These are phyloP conservation scores for Sphaerostilbella broomeana DNA, from an alignment of 2,329 filamentous ascomycete species.

Conservation along the genomic window DNA sequence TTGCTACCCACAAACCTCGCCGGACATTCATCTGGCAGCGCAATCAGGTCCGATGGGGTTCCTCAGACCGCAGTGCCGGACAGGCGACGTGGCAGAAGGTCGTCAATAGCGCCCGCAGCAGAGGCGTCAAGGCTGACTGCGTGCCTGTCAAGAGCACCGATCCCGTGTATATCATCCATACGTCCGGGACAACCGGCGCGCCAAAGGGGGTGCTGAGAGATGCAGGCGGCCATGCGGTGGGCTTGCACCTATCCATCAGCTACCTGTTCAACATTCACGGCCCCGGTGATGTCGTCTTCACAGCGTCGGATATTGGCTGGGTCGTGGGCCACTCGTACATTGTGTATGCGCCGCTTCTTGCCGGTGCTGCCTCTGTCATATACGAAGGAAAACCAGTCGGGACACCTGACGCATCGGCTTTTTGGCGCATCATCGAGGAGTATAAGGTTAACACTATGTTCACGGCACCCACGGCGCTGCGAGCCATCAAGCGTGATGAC, in stretches of 20 bases:
- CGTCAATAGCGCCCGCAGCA: constrained; percentile 60
- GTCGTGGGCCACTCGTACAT: constrained; percentile 67
- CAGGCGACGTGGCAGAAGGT: constrained; percentile 76
- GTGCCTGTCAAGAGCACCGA: constrained; percentile 75
- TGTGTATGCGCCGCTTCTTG: constrained; percentile 77
- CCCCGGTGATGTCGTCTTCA: constrained; percentile 69
- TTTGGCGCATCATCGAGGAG: constrained; percentile 82
- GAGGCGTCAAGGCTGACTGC: constrained; percentile 62
- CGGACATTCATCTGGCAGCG: constrained; percentile 80
- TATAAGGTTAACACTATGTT: constrained; percentile 79
- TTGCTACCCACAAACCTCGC: constrained; percentile 63
- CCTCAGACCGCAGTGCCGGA: constrained; percentile 56
- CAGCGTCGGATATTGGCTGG: constrained; percentile 86
- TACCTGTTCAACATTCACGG: constrained; percentile 79
- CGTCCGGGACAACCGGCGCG: constrained; percentile 72
- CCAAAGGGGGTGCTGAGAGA: constrained; percentile 81
- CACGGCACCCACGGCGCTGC: constrained; percentile 79
- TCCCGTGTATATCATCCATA: constrained; percentile 85
- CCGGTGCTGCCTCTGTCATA: constrained; percentile 77
- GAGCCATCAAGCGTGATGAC: constrained; percentile 82
- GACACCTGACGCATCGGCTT: constrained; percentile 77
- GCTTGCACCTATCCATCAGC: constrained; percentile 71
- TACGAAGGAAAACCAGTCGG: constrained; percentile 94
- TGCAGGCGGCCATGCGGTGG: constrained; percentile 81
- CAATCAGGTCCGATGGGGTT: constrained; percentile 67